A percentile compares a stretch with the other conserved stretches of the same genome.
Conservation (phyloP, 805 yeast genomes). For the Wickerhamomyces mucosus region DNA sequence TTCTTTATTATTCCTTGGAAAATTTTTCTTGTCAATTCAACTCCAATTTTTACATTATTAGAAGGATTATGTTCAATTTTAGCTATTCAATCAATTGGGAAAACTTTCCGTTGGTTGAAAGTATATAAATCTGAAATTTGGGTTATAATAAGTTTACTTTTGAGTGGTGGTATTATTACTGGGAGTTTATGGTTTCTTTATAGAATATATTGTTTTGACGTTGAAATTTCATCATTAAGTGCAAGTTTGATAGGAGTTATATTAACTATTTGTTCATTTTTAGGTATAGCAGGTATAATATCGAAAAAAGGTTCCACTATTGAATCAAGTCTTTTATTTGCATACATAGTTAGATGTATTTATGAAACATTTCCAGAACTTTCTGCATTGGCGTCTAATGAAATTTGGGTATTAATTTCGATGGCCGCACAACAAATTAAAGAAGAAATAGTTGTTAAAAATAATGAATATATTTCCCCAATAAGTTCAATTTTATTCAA, state of each 20-base stretch:
- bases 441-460: conserved; percentile 21
- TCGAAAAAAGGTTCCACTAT: conserved; percentile 83
- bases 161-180: conserved; percentile 68
- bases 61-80: conserved; percentile 92
- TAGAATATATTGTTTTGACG: conserved; percentile 73
- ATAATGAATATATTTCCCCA: not conserved
- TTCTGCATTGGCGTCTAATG: conserved; percentile 43
- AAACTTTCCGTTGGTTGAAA: conserved; percentile 64
- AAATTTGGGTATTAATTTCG: conserved; percentile 29
- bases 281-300: conserved; percentile 78
- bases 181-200: conserved; percentile 70
- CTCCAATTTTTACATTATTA: conserved; percentile 79
- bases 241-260: conserved; percentile 85
- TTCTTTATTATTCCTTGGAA: conserved; percentile 60
- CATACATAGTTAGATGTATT: conserved; percentile 86
- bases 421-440: conserved; percentile 23
- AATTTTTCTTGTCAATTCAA: conserved; percentile 60
- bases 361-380: conserved; percentile 90
- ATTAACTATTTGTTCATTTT: conserved; percentile 60
- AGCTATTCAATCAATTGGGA: conserved; percentile 89
- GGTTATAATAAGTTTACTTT: conserved; percentile 63
- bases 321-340: conserved; percentile 78
- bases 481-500: not conserved
- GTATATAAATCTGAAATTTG: conserved; percentile 55
- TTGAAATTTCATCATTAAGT: conserved; percentile 49